A percentile compares a stretch with the other conserved stretches of the same genome.
Evolutionary conservation across 2,329 filamentous ascomycete species (phyloP).

Genomic region (Alternaria tenuissima): DNA sequence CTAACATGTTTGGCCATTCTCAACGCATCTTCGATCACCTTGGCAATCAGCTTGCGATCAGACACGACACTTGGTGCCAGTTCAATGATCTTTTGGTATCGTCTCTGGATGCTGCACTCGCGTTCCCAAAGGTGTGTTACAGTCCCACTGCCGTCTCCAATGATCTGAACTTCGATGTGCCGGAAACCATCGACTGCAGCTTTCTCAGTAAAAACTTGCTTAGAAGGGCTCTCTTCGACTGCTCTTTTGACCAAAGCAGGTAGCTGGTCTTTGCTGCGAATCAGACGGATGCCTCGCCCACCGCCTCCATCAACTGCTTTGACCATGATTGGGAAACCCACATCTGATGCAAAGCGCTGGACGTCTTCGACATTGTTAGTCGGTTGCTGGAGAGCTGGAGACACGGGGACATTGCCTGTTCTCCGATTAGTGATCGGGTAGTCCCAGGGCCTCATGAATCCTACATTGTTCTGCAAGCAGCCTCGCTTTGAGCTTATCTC

Average conservation of each 20-base stretch:
- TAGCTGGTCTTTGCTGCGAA: slow-evolving; percentile 56
- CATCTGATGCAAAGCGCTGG: slow-evolving; percentile 64
- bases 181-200: slow-evolving; percentile 68
- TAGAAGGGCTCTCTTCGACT: slow-evolving; percentile 66
- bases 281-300: slow-evolving; percentile 66
- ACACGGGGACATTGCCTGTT: slow-evolving; percentile 58
- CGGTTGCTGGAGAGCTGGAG: slow-evolving; percentile 58
- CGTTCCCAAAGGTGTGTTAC: slow-evolving; percentile 67
- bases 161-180: slow-evolving; percentile 68
- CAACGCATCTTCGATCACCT: slow-evolving; percentile 63
- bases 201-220: slow-evolving; percentile 67
- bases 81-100: slow-evolving; percentile 70
- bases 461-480: slow-evolving; percentile 59
- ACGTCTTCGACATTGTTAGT: slow-evolving; percentile 56
- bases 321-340: slow-evolving; percentile 66
- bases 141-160: slow-evolving; percentile 63
- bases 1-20: slow-evolving; percentile 59
- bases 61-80: slow-evolving; percentile 62
- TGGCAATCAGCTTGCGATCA: slow-evolving; percentile 57
- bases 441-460: too few species aligned
- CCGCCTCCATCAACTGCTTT: slow-evolving; percentile 72
- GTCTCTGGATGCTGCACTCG: slow-evolving; percentile 67
- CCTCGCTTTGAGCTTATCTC: slow-evolving; percentile 65
- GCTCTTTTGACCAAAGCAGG: slow-evolving; percentile 59
- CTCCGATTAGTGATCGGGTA: too few species aligned